Conservation (phyloP, 176 grass and related monocot species). For the Eragrostis nindensis region DNA sequence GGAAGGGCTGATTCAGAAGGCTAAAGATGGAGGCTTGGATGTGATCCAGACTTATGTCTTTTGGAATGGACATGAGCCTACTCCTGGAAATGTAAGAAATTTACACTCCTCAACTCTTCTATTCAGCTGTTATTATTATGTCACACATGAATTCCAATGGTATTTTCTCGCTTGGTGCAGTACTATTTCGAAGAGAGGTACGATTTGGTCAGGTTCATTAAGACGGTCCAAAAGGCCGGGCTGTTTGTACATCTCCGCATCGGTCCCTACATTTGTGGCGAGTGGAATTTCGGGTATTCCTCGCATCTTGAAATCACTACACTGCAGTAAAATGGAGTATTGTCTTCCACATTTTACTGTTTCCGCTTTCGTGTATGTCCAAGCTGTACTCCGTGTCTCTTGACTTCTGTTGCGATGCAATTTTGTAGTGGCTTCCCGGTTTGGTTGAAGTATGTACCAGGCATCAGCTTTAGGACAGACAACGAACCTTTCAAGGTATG, state of each 20-base stretch:
- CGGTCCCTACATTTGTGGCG: constrained; percentile 96
- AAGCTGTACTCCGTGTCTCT: constrained; percentile 27
- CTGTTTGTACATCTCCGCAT: constrained; percentile 96
- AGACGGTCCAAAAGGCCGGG: constrained; percentile 83
- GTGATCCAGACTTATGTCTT: constrained; percentile 99
- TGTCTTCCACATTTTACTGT: neutral
- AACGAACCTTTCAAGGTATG: constrained; percentile 95
- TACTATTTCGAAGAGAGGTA: constrained; percentile 98
- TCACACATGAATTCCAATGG: constrained; percentile 1
- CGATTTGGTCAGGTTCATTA: constrained; percentile 96
- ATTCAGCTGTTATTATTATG: constrained; percentile 19
- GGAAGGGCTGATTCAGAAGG: constrained; percentile 94
- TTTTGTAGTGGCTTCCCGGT: constrained; percentile 91
- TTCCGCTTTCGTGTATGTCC: constrained; percentile 12
- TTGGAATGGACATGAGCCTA: constrained; percentile 97
- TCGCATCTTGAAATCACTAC: constrained; percentile 29
- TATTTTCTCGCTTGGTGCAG: constrained; percentile 56
- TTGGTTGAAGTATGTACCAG: constrained; percentile 98
- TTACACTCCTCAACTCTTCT: neutral
- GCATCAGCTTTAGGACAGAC: constrained; percentile 99
- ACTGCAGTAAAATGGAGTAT: neutral
- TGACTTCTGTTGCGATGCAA: constrained; percentile 30
- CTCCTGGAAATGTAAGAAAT: constrained; percentile 74
- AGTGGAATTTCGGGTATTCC: constrained; percentile 98
- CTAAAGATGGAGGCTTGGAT: constrained; percentile 96